phyloP scores from a whole-genome alignment of 1,284 basidiomycete species.

The Ceratobasidium sp. region DNA sequence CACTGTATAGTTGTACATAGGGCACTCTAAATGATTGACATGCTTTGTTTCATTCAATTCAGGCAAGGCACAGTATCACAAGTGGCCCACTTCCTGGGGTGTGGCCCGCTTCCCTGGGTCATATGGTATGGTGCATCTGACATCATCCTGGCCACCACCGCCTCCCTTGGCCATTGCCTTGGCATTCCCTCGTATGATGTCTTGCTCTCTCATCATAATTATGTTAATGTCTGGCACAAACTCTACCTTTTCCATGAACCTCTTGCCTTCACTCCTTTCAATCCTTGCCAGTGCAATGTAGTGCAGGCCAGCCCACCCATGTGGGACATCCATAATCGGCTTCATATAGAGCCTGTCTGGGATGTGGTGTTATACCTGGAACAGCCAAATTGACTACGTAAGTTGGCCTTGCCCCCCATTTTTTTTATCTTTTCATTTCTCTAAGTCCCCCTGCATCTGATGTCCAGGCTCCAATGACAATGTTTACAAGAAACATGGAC shows the following conservation, averaged over 20 bases:
- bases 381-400: neutral
- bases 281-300: neutral
- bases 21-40: neutral
- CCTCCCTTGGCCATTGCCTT: neutral
- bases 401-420: neutral
- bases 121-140: constrained; percentile 7
- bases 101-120: neutral
- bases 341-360: neutral
- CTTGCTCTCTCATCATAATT: neutral
- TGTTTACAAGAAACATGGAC: neutral
- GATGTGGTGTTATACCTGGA: constrained; percentile 13
- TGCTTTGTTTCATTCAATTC: neutral
- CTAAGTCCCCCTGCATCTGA: neutral
- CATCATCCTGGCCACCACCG: neutral
- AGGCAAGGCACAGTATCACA: neutral
- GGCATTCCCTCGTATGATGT: neutral
- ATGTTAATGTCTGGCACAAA: constrained; percentile 23
- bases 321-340: neutral
- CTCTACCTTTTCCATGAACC: constrained; percentile 30
- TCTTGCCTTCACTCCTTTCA: constrained; percentile 15
- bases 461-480: neutral
- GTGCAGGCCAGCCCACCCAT: neutral
- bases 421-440: neutral
- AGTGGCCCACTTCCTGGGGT: constrained; percentile 1
- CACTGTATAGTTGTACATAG: neutral